Evolutionary conservation across 1,284 basidiomycete species (phyloP).

Genomic region (Rhodotorula sp.): DNA sequence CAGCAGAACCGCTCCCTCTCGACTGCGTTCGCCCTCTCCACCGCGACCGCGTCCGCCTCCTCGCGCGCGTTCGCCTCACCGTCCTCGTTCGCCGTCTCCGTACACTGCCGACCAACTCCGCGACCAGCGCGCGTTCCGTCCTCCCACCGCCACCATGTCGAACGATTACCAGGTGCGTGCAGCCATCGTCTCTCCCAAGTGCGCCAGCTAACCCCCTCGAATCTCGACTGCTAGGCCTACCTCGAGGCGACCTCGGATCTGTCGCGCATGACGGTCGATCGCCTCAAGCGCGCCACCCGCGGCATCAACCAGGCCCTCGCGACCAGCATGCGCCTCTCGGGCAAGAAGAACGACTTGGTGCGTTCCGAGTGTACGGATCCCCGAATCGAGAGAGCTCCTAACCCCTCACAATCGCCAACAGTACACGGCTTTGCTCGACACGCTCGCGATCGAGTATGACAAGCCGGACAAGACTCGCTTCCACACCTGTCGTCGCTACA

Average conservation of each 20-base stretch:
- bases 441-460: not conserved
- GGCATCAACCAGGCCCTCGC: slow-evolving; percentile 62
- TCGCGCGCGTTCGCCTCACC: not conserved
- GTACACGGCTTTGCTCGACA: not conserved
- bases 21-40: not conserved
- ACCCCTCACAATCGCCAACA: not conserved
- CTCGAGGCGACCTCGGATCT: slow-evolving; percentile 11
- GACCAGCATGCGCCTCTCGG: slow-evolving; percentile 69
- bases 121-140: not conserved
- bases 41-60: not conserved
- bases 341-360: slow-evolving; percentile 78
- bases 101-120: not conserved
- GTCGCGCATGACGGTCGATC: slow-evolving; percentile 65
- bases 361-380: slow-evolving; percentile 52
- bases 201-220: not conserved
- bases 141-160: not conserved
- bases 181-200: too few relatives aligned
- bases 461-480: slow-evolving; percentile 8
- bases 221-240: not conserved
- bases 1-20: not conserved
- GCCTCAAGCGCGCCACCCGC: slow-evolving; percentile 68
- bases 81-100: not conserved
- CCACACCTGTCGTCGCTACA: not conserved
- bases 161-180: not conserved
- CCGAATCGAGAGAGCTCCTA: too few relatives aligned